A percentile compares a stretch with the other conserved stretches of the same genome.
phyloP scores from a whole-genome alignment of 257 asterid species.

The Cruciata laevipes region DNA sequence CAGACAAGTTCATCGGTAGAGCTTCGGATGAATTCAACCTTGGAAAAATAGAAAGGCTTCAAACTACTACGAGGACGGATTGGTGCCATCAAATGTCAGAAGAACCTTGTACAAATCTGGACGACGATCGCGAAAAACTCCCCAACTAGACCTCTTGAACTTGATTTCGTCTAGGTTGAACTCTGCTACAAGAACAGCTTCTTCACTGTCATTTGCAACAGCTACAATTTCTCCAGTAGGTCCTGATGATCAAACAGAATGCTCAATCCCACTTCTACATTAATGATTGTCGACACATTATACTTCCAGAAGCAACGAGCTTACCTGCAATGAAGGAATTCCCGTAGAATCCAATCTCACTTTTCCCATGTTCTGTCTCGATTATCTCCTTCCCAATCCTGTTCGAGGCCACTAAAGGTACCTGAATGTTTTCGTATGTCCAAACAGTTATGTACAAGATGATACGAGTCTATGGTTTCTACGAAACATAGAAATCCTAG shows the following conservation, averaged over 20 bases:
- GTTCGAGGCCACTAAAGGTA: slow-evolving; percentile 90
- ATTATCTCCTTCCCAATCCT: slow-evolving; percentile 83
- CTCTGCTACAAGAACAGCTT: slow-evolving; percentile 69
- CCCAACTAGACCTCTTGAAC: slow-evolving; percentile 80
- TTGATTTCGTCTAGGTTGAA: slow-evolving; percentile 78
- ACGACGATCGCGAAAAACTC: slow-evolving; percentile 86
- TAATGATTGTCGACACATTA: not conserved
- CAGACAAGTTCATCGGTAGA: not conserved
- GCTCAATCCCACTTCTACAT: slow-evolving; percentile 9
- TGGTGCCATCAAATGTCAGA: slow-evolving; percentile 72
- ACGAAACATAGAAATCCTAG: not conserved
- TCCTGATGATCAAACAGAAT: slow-evolving; percentile 45
- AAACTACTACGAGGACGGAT: slow-evolving; percentile 41
- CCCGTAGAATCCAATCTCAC: slow-evolving; percentile 84
- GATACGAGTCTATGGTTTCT: not conserved
- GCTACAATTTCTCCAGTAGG: slow-evolving; percentile 82
- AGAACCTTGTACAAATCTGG: slow-evolving; percentile 95
- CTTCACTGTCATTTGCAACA: slow-evolving; percentile 67
- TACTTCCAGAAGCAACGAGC: not conserved
- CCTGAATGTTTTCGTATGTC: slow-evolving; percentile 35
- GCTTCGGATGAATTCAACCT: not conserved
- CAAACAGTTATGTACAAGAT: not conserved
- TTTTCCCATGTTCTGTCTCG: slow-evolving; percentile 80
- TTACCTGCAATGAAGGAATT: slow-evolving; percentile 93
- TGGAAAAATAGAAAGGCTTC: not conserved